Base-by-base conservation (phyloP, 148 eudicot genomes). In the Arctostaphylos glauca region DNA sequence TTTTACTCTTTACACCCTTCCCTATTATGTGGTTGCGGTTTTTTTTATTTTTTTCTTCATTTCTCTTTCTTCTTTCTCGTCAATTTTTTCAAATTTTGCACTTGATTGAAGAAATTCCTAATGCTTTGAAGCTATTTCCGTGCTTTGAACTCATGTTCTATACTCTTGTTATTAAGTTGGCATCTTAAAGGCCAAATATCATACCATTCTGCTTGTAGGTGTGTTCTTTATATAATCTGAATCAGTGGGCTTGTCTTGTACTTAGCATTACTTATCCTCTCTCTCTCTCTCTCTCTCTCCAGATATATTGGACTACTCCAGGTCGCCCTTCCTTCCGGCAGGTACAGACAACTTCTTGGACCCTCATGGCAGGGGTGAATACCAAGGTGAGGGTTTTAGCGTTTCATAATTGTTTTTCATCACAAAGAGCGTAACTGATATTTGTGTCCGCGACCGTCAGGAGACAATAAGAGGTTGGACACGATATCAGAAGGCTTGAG, bases 251-350 rank as follows among this genome's bases (percentile, higher is more conserved):
- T 81, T 67, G 50, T 31, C 14, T 4, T 46, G 9, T 80, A 10
- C 46, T 43, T 59, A 62, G 38, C 47, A 31, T 62, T 50, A 81
- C 53, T 21, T 70, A 58, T 70, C 31, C 53, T 50, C 53, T 50
- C 53, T 41, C 7, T 3, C 12, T 48, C 7, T 62, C n/a, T 68
- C 6, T 38, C 21, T 9, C 6, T 21, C 18, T 18, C 58, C 87
- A 94, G 96, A 89, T 87, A 87, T 88, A 77, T 74, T 91, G 52
- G 94, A 89, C 83, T 93, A 86, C 77, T 83, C 92, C 52, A 88
- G 89, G 84, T 88, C 92, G 43, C 89, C 92, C 77, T 91, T 83
- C 67, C 84, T 87, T 44, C 79, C 86, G 59, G 77, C 92, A 74
- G 89, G 90, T 82, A 52, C 86, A 5, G 89, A 91, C 84, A 87